phyloP scores from a whole-genome alignment of 2,329 filamentous ascomycete species.

The Cladosporium sp. region DNA sequence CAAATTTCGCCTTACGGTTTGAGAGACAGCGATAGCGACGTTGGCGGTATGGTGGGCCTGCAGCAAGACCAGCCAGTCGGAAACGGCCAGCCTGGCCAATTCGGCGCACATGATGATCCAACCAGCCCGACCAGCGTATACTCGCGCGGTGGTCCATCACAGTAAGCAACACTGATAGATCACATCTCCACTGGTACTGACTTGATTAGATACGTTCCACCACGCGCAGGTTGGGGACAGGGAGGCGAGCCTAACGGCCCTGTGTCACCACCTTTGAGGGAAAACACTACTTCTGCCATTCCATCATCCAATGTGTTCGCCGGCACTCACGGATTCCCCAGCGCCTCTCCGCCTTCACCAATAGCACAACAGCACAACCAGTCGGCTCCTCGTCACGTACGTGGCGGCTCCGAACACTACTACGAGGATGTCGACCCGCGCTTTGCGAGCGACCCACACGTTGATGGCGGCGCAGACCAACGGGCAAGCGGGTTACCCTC shows the following conservation, averaged over 20 bases:
- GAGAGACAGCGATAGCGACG: slow-evolving; percentile 67
- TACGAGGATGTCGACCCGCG: slow-evolving; percentile 93
- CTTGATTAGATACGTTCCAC: slow-evolving; percentile 47
- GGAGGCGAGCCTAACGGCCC: slow-evolving; percentile 32
- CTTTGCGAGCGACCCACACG: slow-evolving; percentile 56
- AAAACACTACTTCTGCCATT: slow-evolving; percentile 9
- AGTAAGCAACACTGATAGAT: slow-evolving; percentile 57
- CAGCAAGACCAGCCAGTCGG: slow-evolving; percentile 60
- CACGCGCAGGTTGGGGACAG: slow-evolving; percentile 46
- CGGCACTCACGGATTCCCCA: slow-evolving; percentile 8
- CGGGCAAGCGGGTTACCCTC: slow-evolving; percentile 8
- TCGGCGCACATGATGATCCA: slow-evolving; percentile 56
- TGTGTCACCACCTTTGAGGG: not conserved
- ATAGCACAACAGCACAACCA: slow-evolving; percentile 10
- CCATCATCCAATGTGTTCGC: slow-evolving; percentile 13
- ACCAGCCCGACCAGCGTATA: slow-evolving; percentile 56
- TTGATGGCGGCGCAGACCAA: slow-evolving; percentile 11
- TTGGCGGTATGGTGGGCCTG: slow-evolving; percentile 71
- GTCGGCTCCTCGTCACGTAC: slow-evolving; percentile 27
- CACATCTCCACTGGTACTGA: slow-evolving; percentile 18
- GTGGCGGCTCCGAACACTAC: slow-evolving; percentile 59
- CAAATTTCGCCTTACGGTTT: slow-evolving; percentile 40
- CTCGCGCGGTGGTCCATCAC: slow-evolving; percentile 63
- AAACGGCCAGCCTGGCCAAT: slow-evolving; percentile 67
- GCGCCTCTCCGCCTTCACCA: slow-evolving; percentile 33